A percentile compares a stretch with the other conserved stretches of the same genome.
Evolutionary conservation across 768 basidiomycete genomes (phyloP).

Genomic region (Amanita inopinata): DNA sequence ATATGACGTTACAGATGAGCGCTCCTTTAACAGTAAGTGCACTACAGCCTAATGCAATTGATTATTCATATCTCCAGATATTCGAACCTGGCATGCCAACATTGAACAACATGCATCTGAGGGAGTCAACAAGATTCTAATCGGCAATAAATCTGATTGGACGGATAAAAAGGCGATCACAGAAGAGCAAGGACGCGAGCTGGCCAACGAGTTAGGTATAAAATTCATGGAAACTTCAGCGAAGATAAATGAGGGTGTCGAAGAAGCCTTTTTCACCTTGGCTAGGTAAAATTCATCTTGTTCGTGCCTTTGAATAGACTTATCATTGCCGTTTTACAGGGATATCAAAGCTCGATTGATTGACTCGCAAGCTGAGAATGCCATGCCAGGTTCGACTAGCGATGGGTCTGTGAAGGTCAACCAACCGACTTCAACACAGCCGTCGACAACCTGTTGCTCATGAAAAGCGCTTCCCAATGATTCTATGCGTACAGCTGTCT

Average conservation of each 20-base stretch:
- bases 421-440: constrained; percentile 37
- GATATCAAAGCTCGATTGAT: constrained; percentile 97
- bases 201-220: constrained; percentile 91
- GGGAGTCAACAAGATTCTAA: constrained; percentile 97
- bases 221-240: constrained; percentile 97
- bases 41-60: neutral
- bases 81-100: constrained; percentile 96
- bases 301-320: neutral
- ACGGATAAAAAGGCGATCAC: constrained; percentile 90
- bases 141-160: constrained; percentile 99
- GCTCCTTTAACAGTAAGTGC: constrained; percentile 87
- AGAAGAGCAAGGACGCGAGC: constrained; percentile 83
- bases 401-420: constrained; percentile 60
- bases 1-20: constrained; percentile 95
- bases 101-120: constrained; percentile 99
- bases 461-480: constrained; percentile 19
- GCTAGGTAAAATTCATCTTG: constrained; percentile 57
- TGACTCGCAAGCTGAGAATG: constrained; percentile 75
- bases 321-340: constrained; percentile 28
- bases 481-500: too few relatives aligned
- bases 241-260: constrained; percentile 94
- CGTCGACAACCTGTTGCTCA: constrained; percentile 45
- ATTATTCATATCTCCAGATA: constrained; percentile 45
- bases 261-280: constrained; percentile 96
- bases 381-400: constrained; percentile 28